Evolutionary conservation across 495 filamentous ascomycete species (phyloP), one percentile per base, ranked within the genome.

Genomic region (Delitschia confertaspora): DNA sequence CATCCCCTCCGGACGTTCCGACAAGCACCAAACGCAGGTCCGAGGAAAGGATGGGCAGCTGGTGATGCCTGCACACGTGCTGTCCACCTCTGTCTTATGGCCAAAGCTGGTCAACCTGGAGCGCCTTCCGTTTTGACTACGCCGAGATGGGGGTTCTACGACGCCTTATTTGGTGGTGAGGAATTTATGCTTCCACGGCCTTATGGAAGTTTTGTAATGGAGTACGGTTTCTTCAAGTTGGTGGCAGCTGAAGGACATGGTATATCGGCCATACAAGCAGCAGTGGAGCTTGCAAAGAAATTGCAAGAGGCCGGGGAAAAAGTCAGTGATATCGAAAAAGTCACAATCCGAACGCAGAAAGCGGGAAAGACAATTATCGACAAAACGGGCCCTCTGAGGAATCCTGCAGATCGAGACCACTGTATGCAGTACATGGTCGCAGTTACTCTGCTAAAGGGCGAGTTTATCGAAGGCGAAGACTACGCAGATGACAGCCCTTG

Each of bases 41-140:
- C 65, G 6, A 58, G 66, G 0, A 71, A 71, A 42, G 69, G 68
- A 0, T 72, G 70, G 70, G 68, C 67, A 0, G 67, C 63, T 1
- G 70, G 62, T 1, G 64, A 70, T 50, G 68, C 70, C 1, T 60
- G 58, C 13, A 64, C 62, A 49, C 59, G 68, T 23, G 69, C 68
- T 1, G 65, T 73, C 3, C 61, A 70, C 13, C 49, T 71, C n/a
- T 55, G 58, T 0, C 36, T 66, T 0, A 39, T 69, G 2, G 53
- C 53, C 2, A 40, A 25, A n/a, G 23, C 41, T 0, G 65, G 64
- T 0, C 66, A 70, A 48, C 59, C 55, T 1, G 69, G 70, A 0
- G 46, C 60, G 1, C 58, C 53, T 1, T 14, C 6, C 6, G 32
- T 16, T 16, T 16, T 34, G 32, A 34, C 32, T 7, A 7, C 6